These are phyloP conservation scores for Mycena belliarum DNA, from an alignment of 768 basidiomycete species.

Conservation along the genomic window DNA sequence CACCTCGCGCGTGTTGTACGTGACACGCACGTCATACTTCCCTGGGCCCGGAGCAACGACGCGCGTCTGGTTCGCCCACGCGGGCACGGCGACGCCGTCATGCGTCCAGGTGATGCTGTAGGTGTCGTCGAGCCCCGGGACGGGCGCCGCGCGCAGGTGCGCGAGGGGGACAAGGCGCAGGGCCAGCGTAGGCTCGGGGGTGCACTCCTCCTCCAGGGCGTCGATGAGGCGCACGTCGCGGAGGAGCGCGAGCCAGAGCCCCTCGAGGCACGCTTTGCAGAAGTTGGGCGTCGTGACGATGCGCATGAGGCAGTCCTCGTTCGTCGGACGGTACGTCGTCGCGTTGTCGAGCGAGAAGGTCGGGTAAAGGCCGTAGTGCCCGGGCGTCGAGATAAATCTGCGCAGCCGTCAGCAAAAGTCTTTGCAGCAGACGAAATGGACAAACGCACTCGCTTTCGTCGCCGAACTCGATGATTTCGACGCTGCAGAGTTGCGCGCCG, in stretches of 20 bases:
- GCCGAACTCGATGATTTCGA: conserved; percentile 75
- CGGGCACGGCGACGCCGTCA: conserved; percentile 44
- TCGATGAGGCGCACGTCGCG: conserved; percentile 64
- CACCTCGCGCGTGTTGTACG: conserved; percentile 59
- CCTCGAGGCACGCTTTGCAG: conserved; percentile 74
- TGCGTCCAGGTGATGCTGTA: conserved; percentile 61
- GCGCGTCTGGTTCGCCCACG: conserved; percentile 51
- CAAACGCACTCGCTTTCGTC: conserved; percentile 54
- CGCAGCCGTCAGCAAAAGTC: too few species aligned
- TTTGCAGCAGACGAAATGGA: background rate
- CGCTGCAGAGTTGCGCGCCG: conserved; percentile 72
- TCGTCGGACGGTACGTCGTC: conserved; percentile 79
- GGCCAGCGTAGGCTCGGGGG: conserved; percentile 31
- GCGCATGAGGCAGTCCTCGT: conserved; percentile 84
- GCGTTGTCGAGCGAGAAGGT: conserved; percentile 71
- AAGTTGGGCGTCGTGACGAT: conserved; percentile 67
- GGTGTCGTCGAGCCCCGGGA: conserved; percentile 39
- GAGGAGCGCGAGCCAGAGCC: conserved; percentile 70
- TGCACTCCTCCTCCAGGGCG: conserved; percentile 42
- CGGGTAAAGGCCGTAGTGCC: conserved; percentile 68
- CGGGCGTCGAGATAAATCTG: conserved; percentile 62
- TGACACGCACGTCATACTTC: conserved; percentile 47
- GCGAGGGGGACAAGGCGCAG: conserved; percentile 62
- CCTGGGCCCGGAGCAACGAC: conserved; percentile 42
- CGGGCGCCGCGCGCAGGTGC: conserved; percentile 42